Base-by-base conservation (phyloP, 257 asterid genomes). In the Gentiana dahurica region DNA sequence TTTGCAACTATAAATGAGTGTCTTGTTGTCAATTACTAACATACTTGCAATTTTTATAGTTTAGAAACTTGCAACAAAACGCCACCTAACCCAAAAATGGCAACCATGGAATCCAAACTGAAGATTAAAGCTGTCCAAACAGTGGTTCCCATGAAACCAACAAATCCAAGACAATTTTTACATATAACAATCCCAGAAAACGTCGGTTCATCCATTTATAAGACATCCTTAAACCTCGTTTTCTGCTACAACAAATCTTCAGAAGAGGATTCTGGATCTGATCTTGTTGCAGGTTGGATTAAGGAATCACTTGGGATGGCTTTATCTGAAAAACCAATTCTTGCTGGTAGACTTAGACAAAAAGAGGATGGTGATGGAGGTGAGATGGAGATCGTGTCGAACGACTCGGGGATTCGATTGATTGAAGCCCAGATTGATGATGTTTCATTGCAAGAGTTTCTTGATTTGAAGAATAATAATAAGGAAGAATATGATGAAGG, bases 281-380 rank as follows among this genome's bases (percentile, higher is more conserved):
- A 24, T 24, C 15, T 66, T 1, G 55, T 72, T 3, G 87, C 89
- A 0, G 92, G 82, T 0, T 73, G 81, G 81, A 74, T 82, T 0
- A 84, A 51, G 69, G 92, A 87, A 57, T 81, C 94, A 8, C 76
- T 84, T 1, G 81, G 85, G 1, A 39, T 35, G 8, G 84, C 89
- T 6, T 57, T 87, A 53, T 34, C 49, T 12, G 84, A 84, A 12
- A 65, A 71, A 32, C 92, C 94, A 3, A 32, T 80, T 54, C 65
- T 87, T 12, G 94, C 89, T 0, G 96, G 94, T 6, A 80, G 96
- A 55, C 60, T 87, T 32, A 70, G 80, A 47, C n/a, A 58, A 34
- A 24, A 56, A 2, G 66, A 51, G 33, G 73, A 65, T 3, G 52
- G 50, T 39, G 47, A 36, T 39, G 35, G 24, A 15, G 70, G 46